These are phyloP conservation scores for Leccinum sublutescens DNA, from an alignment of 768 basidiomycete genomes.

Conservation along the genomic window DNA sequence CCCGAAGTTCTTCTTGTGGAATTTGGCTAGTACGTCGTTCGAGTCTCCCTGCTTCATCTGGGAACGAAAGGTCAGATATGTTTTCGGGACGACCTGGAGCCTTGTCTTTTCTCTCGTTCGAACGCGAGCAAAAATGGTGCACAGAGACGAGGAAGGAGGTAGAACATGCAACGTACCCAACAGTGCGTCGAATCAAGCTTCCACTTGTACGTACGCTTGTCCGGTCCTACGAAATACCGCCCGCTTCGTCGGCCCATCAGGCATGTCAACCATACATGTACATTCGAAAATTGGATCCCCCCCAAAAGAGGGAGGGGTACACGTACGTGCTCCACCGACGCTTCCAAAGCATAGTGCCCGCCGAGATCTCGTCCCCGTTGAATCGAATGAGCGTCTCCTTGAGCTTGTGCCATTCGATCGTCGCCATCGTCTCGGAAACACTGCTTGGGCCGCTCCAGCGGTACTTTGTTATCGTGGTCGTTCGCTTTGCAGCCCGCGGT, in stretches of 20 bases:
- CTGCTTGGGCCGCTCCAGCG: constrained; percentile 19
- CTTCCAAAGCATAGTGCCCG: constrained; percentile 22
- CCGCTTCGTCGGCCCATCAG: constrained; percentile 17
- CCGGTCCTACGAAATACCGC: constrained; percentile 34
- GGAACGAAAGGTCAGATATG: neutral
- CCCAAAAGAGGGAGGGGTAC: neutral
- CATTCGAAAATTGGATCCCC: neutral
- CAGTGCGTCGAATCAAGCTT: constrained; percentile 27
- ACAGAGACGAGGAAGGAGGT: neutral
- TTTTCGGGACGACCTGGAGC: neutral
- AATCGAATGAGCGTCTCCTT: constrained; percentile 30
- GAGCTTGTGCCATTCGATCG: constrained; percentile 34
- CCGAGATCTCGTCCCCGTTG: constrained; percentile 28
- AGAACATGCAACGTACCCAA: constrained; percentile 19
- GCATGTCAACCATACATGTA: neutral
- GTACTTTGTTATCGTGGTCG: constrained; percentile 27
- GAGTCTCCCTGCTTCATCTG: constrained; percentile 24
- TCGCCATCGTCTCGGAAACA: constrained; percentile 30
- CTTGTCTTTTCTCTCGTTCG: neutral
- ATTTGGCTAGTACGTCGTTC: constrained; percentile 15
- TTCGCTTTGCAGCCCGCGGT: constrained; percentile 9
- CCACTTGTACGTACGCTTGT: constrained; percentile 37
- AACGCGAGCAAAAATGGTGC: neutral
- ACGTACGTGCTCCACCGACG: constrained; percentile 26
- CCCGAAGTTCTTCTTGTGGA: constrained; percentile 25